These are phyloP conservation scores for Cylindrotheca closterium DNA, from an alignment of 108 stramenopile species.

Conservation along the genomic window DNA sequence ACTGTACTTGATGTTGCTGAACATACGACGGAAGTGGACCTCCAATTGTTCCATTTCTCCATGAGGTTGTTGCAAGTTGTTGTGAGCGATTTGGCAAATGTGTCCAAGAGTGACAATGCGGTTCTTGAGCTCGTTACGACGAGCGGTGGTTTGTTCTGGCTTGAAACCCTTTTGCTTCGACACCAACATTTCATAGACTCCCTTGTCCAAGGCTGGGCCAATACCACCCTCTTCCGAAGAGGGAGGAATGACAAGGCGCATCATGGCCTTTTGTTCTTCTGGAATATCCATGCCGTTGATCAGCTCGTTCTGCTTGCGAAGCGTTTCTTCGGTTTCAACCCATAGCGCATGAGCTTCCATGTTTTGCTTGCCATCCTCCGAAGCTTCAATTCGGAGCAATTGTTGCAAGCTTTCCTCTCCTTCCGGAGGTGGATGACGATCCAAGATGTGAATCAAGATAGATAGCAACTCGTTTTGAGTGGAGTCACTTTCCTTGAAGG, in stretches of 20 bases:
- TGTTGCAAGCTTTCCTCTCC: conserved; percentile 84
- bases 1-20: conserved; percentile 88
- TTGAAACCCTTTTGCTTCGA: conserved; percentile 88
- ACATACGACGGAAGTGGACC: conserved; percentile 85
- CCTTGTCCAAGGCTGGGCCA: conserved; percentile 82
- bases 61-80: conserved; percentile 91
- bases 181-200: conserved; percentile 88
- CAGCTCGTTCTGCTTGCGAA: conserved; percentile 50
- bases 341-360: conserved; percentile 73
- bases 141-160: conserved; percentile 66
- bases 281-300: conserved; percentile 73
- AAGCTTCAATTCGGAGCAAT: conserved; percentile 55
- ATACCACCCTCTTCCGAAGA: conserved; percentile 39
- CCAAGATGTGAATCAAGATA: conserved; percentile 82
- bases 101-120: conserved; percentile 86
- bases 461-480: conserved; percentile 88
- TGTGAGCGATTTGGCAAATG: conserved; percentile 85
- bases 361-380: conserved; percentile 66
- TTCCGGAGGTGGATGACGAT: conserved; percentile 74
- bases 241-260: conserved; percentile 65
- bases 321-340: conserved; percentile 72
- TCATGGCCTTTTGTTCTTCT: conserved; percentile 72
- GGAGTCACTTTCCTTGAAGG: conserved; percentile 77
- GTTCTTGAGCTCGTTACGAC: conserved; percentile 87
- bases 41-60: conserved; percentile 77